These are phyloP conservation scores for Penicillium paxilli DNA, from an alignment of 495 filamentous ascomycete genomes.

Conservation along the genomic window DNA sequence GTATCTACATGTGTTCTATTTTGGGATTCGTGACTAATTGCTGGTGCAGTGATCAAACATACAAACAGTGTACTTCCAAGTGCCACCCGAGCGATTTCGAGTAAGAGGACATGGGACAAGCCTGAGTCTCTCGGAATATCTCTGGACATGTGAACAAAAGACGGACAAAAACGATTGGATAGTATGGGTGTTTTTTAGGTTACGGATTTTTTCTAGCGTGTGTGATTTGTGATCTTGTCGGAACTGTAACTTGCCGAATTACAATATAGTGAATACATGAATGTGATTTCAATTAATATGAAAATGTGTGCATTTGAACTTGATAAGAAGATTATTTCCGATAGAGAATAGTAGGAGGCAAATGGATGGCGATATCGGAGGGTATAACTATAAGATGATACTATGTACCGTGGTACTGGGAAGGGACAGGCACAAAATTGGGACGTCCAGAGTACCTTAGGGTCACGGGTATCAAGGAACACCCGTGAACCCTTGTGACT, in stretches of 20 bases:
- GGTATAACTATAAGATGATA: too few relatives aligned
- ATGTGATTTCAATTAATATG: too few relatives aligned
- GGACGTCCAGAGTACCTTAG: too few relatives aligned
- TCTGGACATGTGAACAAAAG: neutral
- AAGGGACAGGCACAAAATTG: too few relatives aligned
- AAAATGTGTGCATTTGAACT: neutral
- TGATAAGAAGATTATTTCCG: neutral
- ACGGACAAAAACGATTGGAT: neutral
- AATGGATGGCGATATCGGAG: neutral
- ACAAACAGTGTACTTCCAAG: conserved; percentile 21
- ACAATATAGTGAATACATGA: neutral
- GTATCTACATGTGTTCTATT: neutral
- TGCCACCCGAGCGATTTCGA: conserved; percentile 22
- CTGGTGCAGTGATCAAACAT: conserved; percentile 18
- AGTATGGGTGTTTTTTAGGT: neutral
- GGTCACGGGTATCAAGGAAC: too few relatives aligned
- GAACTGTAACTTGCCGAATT: neutral
- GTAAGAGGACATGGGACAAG: neutral
- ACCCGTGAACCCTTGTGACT: too few relatives aligned
- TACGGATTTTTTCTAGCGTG: neutral
- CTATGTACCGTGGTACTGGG: too few relatives aligned
- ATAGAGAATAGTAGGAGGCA: neutral
- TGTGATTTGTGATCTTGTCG: neutral
- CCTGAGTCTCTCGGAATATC: too few relatives aligned
- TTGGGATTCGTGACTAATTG: neutral